A percentile compares a stretch with the other conserved stretches of the same genome.
phyloP scores from a whole-genome alignment of 495 filamentous ascomycete genomes.

The Hyaloscypha finlandica region DNA sequence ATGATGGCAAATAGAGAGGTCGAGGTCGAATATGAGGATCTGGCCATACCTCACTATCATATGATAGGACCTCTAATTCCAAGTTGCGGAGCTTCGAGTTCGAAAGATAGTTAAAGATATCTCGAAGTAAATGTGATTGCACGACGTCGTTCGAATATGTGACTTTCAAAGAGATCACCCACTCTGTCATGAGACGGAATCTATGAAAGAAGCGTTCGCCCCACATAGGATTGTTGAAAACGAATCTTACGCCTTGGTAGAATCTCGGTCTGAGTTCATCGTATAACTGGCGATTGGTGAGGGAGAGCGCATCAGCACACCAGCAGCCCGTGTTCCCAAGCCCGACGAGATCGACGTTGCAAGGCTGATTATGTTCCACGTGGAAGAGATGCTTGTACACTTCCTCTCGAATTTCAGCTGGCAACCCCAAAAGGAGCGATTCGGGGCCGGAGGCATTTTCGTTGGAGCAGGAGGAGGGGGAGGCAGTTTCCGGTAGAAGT shows the following conservation, averaged over 20 bases:
- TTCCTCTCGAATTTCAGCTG: conserved; percentile 17
- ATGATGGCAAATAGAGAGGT: conserved; percentile 3
- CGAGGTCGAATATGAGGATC: neutral
- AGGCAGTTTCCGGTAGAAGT: neutral
- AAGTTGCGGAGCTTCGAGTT: neutral
- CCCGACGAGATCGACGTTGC: neutral
- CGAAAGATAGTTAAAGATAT: neutral
- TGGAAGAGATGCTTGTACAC: conserved; percentile 22
- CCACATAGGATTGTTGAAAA: neutral
- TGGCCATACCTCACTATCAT: neutral
- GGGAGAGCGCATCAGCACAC: conserved; percentile 17
- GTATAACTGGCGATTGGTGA: conserved; percentile 13
- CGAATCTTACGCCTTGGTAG: conserved; percentile 13
- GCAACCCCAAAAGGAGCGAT: neutral
- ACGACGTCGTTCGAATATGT: neutral
- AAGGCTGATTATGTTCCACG: neutral
- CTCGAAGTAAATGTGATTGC: neutral
- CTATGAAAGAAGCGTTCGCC: neutral
- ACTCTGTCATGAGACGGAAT: neutral
- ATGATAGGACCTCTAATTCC: neutral
- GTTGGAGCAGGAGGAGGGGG: neutral
- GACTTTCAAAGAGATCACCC: conserved; percentile 11
- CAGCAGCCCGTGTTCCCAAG: conserved; percentile 9
- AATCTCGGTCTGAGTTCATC: conserved; percentile 5
- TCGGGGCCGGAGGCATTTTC: neutral